These are phyloP conservation scores for Dendrostoma leiphaemia DNA, from an alignment of 2,329 filamentous ascomycete genomes.

Conservation along the genomic window DNA sequence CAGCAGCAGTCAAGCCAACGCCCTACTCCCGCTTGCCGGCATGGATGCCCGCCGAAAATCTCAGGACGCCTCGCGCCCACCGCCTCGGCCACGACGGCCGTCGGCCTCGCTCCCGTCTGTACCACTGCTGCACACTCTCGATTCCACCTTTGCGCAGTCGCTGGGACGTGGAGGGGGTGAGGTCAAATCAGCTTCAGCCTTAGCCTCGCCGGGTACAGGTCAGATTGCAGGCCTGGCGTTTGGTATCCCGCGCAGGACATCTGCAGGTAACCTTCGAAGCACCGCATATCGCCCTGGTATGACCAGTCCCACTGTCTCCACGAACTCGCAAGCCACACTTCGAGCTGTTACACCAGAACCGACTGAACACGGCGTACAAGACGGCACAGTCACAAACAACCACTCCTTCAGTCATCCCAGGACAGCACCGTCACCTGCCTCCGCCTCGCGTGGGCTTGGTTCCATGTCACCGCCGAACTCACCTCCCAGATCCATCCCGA, in stretches of 20 bases:
- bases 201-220: conserved; percentile 8
- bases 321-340: conserved; percentile 43
- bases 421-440: conserved; percentile 9
- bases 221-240: not conserved
- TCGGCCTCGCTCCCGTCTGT: conserved; percentile 18
- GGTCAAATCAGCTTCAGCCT: conserved; percentile 7
- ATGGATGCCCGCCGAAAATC: conserved; percentile 20
- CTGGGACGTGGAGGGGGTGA: conserved; percentile 3
- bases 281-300: conserved; percentile 27
- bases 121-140: conserved; percentile 16
- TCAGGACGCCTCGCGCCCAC: conserved; percentile 18
- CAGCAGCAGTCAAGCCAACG: not conserved
- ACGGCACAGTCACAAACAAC: conserved; percentile 23
- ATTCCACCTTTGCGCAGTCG: conserved; percentile 9
- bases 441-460: conserved; percentile 27
- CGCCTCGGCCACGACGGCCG: conserved; percentile 17
- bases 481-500: conserved; percentile 43
- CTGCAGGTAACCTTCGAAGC: conserved; percentile 26
- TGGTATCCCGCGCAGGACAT: conserved; percentile 20
- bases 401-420: not conserved
- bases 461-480: conserved; percentile 43
- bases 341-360: conserved; percentile 67
- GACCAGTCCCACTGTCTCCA: conserved; percentile 14
- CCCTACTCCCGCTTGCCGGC: conserved; percentile 13
- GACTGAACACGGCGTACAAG: conserved; percentile 31